A percentile compares a stretch with the other conserved stretches of the same genome.
phyloP scores from a whole-genome alignment of 768 basidiomycete genomes.

The Bullera alba region DNA sequence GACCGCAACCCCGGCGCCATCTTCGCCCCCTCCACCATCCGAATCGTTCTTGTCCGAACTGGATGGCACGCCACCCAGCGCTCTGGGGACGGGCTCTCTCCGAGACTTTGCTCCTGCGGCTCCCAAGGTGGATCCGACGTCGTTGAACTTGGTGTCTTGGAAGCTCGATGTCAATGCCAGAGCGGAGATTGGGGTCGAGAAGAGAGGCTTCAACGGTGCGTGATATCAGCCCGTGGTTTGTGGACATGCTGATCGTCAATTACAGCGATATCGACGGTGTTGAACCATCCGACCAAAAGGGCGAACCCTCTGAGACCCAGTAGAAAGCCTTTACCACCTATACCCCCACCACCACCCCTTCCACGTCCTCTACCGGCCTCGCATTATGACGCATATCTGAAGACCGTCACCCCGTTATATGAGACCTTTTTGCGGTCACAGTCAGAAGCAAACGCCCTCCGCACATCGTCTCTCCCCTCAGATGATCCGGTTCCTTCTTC shows the following conservation, averaged over 20 bases:
- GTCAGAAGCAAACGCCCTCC: too few relatives aligned
- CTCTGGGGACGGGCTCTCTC: constrained; percentile 17
- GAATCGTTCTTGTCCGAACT: constrained; percentile 37
- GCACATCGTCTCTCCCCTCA: constrained; percentile 15
- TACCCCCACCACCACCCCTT: constrained; percentile 54
- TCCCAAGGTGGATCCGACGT: constrained; percentile 16
- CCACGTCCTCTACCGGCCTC: constrained; percentile 44
- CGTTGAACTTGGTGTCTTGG: constrained; percentile 41
- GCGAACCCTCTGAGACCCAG: constrained; percentile 75
- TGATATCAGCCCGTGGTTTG: background rate
- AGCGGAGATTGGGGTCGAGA: constrained; percentile 29
- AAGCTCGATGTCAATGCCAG: constrained; percentile 37
- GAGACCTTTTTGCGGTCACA: constrained; percentile 31
- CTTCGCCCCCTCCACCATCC: constrained; percentile 29
- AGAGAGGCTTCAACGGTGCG: constrained; percentile 83
- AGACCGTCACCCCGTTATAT: constrained; percentile 45
- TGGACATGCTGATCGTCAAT: background rate
- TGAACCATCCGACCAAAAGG: constrained; percentile 79
- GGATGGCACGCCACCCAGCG: constrained; percentile 33
- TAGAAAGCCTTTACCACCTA: constrained; percentile 61
- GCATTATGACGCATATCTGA: constrained; percentile 43
- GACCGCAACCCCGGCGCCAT: constrained; percentile 27
- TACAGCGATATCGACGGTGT: constrained; percentile 83
- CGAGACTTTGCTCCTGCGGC: constrained; percentile 18
- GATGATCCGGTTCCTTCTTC: constrained; percentile 7